These are phyloP conservation scores for Durio zibethinus DNA, from an alignment of 345 rosid genomes.

Conservation along the genomic window DNA sequence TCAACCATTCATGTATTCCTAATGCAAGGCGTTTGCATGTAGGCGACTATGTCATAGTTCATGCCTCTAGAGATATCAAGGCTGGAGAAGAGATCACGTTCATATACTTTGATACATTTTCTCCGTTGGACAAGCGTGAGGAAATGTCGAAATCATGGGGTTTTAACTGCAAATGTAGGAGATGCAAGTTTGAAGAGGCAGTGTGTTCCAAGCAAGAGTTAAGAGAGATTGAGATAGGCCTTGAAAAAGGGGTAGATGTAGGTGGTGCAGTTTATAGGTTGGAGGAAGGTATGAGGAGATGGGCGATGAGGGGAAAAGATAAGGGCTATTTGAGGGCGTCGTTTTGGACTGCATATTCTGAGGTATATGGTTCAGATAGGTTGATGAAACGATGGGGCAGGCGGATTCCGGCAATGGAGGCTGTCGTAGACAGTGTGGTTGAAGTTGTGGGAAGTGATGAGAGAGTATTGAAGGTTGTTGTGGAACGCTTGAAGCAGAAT, in stretches of 20 bases:
- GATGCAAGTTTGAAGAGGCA: conserved; percentile 65
- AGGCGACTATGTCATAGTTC: conserved; percentile 62
- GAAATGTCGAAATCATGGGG: conserved; percentile 77
- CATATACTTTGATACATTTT: conserved; percentile 63
- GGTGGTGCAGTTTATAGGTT: conserved; percentile 50
- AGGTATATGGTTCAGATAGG: conserved; percentile 51
- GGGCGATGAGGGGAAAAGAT: conserved; percentile 62
- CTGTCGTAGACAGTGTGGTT: conserved; percentile 55
- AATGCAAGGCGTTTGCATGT: conserved; percentile 73
- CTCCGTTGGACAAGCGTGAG: conserved; percentile 45
- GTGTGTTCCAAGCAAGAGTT: conserved; percentile 45
- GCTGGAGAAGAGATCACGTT: conserved; percentile 79
- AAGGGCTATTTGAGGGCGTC: conserved; percentile 83
- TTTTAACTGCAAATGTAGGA: conserved; percentile 56
- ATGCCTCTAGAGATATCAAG: conserved; percentile 72
- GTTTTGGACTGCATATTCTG: conserved; percentile 54
- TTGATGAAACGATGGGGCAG: conserved; percentile 64
- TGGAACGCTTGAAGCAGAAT: conserved; percentile 43
- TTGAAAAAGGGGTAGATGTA: conserved; percentile 43
- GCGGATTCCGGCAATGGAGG: conserved; percentile 54
- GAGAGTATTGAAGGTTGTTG: conserved; percentile 47
- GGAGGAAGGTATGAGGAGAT: conserved; percentile 73
- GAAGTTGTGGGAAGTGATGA: conserved; percentile 70
- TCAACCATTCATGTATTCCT: conserved; percentile 79
- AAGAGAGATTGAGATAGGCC: conserved; percentile 47